Base-by-base conservation (phyloP, 2,329 filamentous ascomycete species). In the Rugonectria rugulosa region DNA sequence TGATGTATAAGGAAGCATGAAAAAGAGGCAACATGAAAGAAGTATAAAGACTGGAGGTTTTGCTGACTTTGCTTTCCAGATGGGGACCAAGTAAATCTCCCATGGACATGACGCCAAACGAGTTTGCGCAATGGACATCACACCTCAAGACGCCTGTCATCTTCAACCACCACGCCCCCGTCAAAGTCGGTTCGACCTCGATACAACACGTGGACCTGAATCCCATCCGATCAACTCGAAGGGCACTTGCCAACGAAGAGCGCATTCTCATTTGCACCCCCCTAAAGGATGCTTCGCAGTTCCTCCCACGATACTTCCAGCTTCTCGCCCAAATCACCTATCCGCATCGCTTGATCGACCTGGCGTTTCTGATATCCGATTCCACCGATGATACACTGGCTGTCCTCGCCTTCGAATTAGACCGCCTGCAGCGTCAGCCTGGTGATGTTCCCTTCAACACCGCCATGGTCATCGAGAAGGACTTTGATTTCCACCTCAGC, bases 81-180 rank as follows among this genome's bases (percentile, higher is more conserved):
- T 98, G 92, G 84, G 95, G 95, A 11, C 94, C 95, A 12, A 86
- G 89, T 20, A 97, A 96, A 79, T 86, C 95, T n/a, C 95, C 95
- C 48, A 96, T 96, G 87, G 87, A 95, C 62, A 97, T 99, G 92
- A 86, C 90, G 36, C 79, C 89, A 52, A 97, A 97, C 72, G 95
- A 99, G 72, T 89, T 94, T 74, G 88, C 88, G 59, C 84, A 91
- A 62, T 99, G 95, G 95, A 89, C 90, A 64, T 87, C 87, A 54
- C 93, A 97, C 71, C 80, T 95, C 60, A 88, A 93, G 67, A 98
- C 95, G 4, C 95, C 95, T 44, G 92, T 99, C 66, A 85, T 97
- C 63, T 97, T 96, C 82, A 99, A 99, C 79, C 91, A 94, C 75
- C 95, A 98, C 75, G 88, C 89, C 61, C 89, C 95, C 29, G 82